Conservation (phyloP, 805 yeast species). For the Monosporozyma aerobia region DNA sequence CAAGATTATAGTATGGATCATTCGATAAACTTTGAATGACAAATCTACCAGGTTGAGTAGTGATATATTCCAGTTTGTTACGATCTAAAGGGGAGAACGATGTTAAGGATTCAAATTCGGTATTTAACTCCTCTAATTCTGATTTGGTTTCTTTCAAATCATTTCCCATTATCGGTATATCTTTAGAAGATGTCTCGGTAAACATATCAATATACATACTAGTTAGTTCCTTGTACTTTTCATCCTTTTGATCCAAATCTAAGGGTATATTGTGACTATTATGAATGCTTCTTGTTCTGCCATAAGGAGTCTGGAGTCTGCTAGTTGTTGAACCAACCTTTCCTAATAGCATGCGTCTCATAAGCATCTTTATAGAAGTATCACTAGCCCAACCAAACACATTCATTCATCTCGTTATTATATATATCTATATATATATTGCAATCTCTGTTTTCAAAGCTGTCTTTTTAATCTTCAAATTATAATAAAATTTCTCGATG, state of each 20-base stretch:
- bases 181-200: constrained; percentile 6
- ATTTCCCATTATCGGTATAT: background rate
- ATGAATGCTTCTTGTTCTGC: background rate
- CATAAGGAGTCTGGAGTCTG: background rate
- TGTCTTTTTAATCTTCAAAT: background rate
- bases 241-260: constrained; percentile 13
- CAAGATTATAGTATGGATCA: constrained; percentile 68
- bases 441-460: background rate
- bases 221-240: constrained; percentile 27
- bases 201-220: constrained; percentile 31
- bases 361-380: background rate
- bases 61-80: constrained; percentile 16
- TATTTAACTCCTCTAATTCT: constrained; percentile 31
- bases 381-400: background rate
- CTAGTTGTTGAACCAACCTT: background rate
- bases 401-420: background rate
- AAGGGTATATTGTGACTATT: constrained; percentile 10
- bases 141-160: background rate
- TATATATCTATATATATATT: too few relatives aligned
- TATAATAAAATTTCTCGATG: background rate
- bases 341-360: background rate
- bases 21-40: constrained; percentile 41
- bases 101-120: constrained; percentile 20
- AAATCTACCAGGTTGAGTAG: constrained; percentile 42
- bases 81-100: constrained; percentile 5